Evolutionary conservation across 2,329 filamentous ascomycete species (phyloP).

Genomic region (Phialocephala subalpina): DNA sequence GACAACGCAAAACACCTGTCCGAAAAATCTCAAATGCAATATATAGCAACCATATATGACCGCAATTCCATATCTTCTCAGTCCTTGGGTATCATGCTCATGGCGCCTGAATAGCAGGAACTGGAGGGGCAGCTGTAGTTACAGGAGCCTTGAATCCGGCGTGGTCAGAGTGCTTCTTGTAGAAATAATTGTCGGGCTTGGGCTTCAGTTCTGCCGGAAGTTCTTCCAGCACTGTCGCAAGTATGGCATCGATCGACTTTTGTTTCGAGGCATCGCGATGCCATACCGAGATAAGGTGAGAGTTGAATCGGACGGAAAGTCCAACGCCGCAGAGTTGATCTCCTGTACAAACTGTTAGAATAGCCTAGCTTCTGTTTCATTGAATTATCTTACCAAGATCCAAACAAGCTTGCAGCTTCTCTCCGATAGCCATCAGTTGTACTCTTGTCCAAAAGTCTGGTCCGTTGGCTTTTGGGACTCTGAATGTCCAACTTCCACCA

Average conservation of each 20-base stretch:
- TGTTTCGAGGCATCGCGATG: slow-evolving; percentile 87
- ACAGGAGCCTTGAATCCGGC: slow-evolving; percentile 75
- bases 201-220: slow-evolving; percentile 77
- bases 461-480: slow-evolving; percentile 78
- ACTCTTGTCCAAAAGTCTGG: slow-evolving; percentile 84
- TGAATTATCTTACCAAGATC: slow-evolving; percentile 65
- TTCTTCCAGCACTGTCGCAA: slow-evolving; percentile 76
- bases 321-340: slow-evolving; percentile 91
- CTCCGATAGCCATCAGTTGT: slow-evolving; percentile 82
- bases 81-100: slow-evolving; percentile 33
- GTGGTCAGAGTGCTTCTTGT: slow-evolving; percentile 91
- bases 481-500: slow-evolving; percentile 92
- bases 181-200: slow-evolving; percentile 77
- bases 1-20: slow-evolving; percentile 24
- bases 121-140: slow-evolving; percentile 34
- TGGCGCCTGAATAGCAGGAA: slow-evolving; percentile 35
- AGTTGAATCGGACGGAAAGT: slow-evolving; percentile 88
- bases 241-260: slow-evolving; percentile 77
- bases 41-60: slow-evolving; percentile 11
- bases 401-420: slow-evolving; percentile 78
- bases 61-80: slow-evolving; percentile 15
- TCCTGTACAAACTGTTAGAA: slow-evolving; percentile 54
- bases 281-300: slow-evolving; percentile 89
- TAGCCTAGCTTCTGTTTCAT: slow-evolving; percentile 6
- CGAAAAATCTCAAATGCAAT: slow-evolving; percentile 19